These are phyloP conservation scores for Fusarium algeriense DNA, from an alignment of 2,329 filamentous ascomycete species.

Conservation along the genomic window DNA sequence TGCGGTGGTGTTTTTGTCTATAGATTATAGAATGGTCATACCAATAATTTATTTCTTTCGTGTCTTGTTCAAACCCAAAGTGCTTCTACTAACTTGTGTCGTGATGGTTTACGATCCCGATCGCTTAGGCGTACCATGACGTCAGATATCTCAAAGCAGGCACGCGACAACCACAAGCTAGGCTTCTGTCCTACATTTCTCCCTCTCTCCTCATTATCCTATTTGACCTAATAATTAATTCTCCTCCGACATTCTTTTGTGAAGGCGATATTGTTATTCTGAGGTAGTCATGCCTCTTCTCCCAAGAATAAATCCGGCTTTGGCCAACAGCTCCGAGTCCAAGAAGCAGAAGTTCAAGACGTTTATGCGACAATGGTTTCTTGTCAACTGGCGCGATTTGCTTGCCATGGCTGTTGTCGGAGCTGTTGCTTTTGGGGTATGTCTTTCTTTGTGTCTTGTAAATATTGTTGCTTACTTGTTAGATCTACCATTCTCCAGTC, in stretches of 20 bases:
- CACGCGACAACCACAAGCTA: conserved; percentile 24
- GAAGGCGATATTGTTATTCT: not conserved
- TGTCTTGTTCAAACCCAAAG: not conserved
- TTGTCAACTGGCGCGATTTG: conserved; percentile 69
- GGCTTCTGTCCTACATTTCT: not conserved
- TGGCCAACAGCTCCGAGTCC: not conserved
- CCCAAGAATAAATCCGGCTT: conserved; percentile 27
- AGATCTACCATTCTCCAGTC: conserved; percentile 68
- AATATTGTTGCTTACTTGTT: conserved; percentile 8
- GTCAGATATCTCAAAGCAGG: conserved; percentile 27
- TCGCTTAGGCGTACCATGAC: conserved; percentile 26
- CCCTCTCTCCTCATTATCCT: not conserved
- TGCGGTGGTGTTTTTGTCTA: not conserved
- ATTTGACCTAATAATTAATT: not conserved
- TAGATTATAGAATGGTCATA: conserved; percentile 5
- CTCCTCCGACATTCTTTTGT: not conserved
- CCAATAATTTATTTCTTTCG: not conserved
- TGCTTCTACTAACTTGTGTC: not conserved
- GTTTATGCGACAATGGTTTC: conserved; percentile 64
- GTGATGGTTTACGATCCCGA: conserved; percentile 12
- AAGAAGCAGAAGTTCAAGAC: conserved; percentile 20
- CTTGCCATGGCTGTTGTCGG: conserved; percentile 68
- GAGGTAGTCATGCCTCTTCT: conserved; percentile 37
- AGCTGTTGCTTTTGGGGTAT: conserved; percentile 48
- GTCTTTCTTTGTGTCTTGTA: not conserved